Evolutionary conservation across 768 basidiomycete genomes (phyloP).

Genomic region (Pleurotus citrinopileatus): DNA sequence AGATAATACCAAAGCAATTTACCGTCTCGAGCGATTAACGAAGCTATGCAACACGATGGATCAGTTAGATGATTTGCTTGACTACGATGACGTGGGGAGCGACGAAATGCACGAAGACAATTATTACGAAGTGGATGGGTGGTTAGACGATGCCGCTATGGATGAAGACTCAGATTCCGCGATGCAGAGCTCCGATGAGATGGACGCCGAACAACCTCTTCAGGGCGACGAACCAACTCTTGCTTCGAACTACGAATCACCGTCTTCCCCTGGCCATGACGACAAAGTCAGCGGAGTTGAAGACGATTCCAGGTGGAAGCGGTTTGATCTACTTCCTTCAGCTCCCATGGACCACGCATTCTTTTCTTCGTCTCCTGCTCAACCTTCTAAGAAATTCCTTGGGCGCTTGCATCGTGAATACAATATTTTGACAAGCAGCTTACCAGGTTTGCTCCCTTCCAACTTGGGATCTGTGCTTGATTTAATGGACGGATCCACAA

Average conservation of each 20-base stretch:
- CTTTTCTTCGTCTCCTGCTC: slow-evolving; percentile 53
- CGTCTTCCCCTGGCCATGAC: not conserved
- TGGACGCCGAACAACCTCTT: not conserved
- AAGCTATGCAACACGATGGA: slow-evolving; percentile 80
- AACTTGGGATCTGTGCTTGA: too few relatives aligned
- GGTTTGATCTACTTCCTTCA: slow-evolving; percentile 75
- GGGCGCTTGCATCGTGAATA: slow-evolving; percentile 82
- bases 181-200: not conserved
- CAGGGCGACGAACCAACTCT: slow-evolving; percentile 20
- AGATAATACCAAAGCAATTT: slow-evolving; percentile 39
- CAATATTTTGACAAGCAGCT: slow-evolving; percentile 68
- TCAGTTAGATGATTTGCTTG: slow-evolving; percentile 61
- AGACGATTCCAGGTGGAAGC: slow-evolving; percentile 59
- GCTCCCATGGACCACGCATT: slow-evolving; percentile 86
- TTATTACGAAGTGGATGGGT: not conserved
- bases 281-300: slow-evolving; percentile 22
- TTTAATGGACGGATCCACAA: too few relatives aligned
- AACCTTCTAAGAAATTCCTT: slow-evolving; percentile 73
- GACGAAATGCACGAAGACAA: slow-evolving; percentile 20
- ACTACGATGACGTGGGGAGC: slow-evolving; percentile 41
- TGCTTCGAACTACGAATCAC: not conserved
- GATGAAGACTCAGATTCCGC: too few relatives aligned
- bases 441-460: too few relatives aligned
- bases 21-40: slow-evolving; percentile 68
- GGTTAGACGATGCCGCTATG: not conserved